phyloP scores from a whole-genome alignment of 345 rosid genomes.

The Citrus trifoliata region DNA sequence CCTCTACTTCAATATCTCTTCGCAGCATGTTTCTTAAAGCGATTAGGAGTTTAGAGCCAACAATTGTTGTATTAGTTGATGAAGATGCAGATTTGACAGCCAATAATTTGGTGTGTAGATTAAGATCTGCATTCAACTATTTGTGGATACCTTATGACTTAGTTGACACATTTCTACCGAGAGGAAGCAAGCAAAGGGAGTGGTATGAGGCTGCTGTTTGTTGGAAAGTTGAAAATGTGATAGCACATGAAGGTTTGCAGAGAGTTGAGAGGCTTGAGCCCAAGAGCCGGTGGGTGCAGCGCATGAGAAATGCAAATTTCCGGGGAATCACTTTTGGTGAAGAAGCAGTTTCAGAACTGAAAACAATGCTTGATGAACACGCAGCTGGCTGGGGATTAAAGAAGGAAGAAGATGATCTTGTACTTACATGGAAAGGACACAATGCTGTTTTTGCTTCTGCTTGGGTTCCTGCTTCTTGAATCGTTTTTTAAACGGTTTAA shows the following conservation, averaged over 20 bases:
- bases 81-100: conserved; percentile 86
- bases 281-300: conserved; percentile 66
- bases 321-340: conserved; percentile 49
- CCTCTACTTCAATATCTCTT: conserved; percentile 28
- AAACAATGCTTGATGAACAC: conserved; percentile 81
- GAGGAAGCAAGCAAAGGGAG: conserved; percentile 68
- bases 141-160: conserved; percentile 94
- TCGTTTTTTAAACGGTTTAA: neutral
- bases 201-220: conserved; percentile 78
- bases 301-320: conserved; percentile 66
- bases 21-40: conserved; percentile 56
- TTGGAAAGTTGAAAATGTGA: conserved; percentile 88
- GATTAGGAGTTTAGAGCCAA: conserved; percentile 62
- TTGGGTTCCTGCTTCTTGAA: conserved; percentile 61
- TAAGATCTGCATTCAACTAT: conserved; percentile 69
- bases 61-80: conserved; percentile 61
- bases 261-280: conserved; percentile 79
- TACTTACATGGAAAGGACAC: conserved; percentile 95
- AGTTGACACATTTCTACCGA: conserved; percentile 63
- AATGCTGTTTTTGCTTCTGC: conserved; percentile 87
- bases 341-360: conserved; percentile 56
- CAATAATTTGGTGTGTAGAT: conserved; percentile 49
- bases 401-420: conserved; percentile 77
- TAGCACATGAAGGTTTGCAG: conserved; percentile 66
- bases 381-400: conserved; percentile 93